Percentiles rank a stretch among this genome's conserved stretches.
phyloP scores from a whole-genome alignment of 306 rosid genomes.

The Cotoneaster glaucophyllus region DNA sequence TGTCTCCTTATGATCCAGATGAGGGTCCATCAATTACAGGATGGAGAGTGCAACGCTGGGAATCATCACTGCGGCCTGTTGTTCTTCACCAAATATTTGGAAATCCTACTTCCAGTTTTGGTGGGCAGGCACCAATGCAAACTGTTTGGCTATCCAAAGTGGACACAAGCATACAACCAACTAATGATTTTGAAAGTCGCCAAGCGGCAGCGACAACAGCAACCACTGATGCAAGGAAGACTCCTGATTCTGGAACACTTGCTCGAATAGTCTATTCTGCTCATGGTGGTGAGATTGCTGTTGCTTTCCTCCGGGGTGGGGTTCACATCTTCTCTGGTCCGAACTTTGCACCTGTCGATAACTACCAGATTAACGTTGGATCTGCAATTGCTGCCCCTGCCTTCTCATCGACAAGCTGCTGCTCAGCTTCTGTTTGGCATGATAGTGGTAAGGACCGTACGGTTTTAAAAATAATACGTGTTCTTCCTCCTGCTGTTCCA shows the following conservation, averaged over 20 bases:
- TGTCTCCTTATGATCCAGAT: conserved; percentile 99
- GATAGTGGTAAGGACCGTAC: conserved; percentile 63
- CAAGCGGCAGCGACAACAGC: conserved; percentile 48
- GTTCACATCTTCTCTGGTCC: conserved; percentile 96
- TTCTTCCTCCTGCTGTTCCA: conserved; percentile 90
- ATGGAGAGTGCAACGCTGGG: conserved; percentile 99
- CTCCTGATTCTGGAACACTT: conserved; percentile 62
- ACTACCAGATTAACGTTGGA: conserved; percentile 90
- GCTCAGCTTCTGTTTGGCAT: conserved; percentile 99
- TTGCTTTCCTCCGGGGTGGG: conserved; percentile 95
- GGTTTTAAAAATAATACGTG: conserved; percentile 73
- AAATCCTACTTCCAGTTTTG: conserved; percentile 82
- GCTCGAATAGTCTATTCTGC: conserved; percentile 92
- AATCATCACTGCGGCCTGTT: conserved; percentile 82
- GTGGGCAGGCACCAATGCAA: conserved; percentile 97
- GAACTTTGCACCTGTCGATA: conserved; percentile 73
- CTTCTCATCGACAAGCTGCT: conserved; percentile 96
- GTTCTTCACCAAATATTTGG: conserved; percentile 99
- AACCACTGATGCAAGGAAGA: conserved; percentile 45
- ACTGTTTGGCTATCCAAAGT: conserved; percentile 98
- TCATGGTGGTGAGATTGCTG: conserved; percentile 98
- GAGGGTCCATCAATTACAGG: conserved; percentile 97
- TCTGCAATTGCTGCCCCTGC: conserved; percentile 98
- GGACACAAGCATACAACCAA: conserved; percentile 73
- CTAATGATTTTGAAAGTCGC: conserved; percentile 76